Conservation (phyloP, 2,329 filamentous ascomycete genomes). For the Bipolaris victoriae region DNA sequence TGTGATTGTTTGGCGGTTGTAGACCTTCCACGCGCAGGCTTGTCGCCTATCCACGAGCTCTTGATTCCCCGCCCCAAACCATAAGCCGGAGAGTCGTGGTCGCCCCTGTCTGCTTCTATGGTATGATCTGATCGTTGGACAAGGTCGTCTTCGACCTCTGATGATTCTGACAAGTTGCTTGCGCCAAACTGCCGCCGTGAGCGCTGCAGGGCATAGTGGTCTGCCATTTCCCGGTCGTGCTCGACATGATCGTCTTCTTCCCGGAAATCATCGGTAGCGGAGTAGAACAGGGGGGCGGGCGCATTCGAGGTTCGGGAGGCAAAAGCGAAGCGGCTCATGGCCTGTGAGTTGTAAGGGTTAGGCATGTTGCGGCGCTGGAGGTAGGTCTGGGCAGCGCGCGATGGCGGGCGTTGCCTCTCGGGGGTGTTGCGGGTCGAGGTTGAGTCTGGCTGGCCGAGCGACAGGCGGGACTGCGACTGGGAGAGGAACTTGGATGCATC, state of each 20-base stretch:
- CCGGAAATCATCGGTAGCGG: constrained; percentile 84
- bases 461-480: constrained; percentile 91
- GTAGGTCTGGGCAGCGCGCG: constrained; percentile 58
- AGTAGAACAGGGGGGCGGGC: constrained; percentile 93
- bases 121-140: constrained; percentile 56
- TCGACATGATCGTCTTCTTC: constrained; percentile 95
- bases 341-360: constrained; percentile 76
- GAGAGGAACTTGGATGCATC: constrained; percentile 98
- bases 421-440: constrained; percentile 57
- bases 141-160: constrained; percentile 77
- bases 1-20: constrained; percentile 42
- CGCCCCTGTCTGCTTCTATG: constrained; percentile 55
- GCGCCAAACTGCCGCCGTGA: constrained; percentile 88
- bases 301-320: constrained; percentile 76
- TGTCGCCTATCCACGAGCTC: constrained; percentile 63
- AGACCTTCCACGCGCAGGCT: constrained; percentile 50
- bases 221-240: constrained; percentile 88
- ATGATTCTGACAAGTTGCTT: constrained; percentile 82
- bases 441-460: constrained; percentile 64
- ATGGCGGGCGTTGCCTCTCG: constrained; percentile 53
- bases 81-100: constrained; percentile 48
- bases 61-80: constrained; percentile 58
- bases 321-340: constrained; percentile 78
- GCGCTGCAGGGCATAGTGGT: constrained; percentile 87
- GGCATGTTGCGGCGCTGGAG: constrained; percentile 59